phyloP scores from a whole-genome alignment of 768 basidiomycete genomes.

The Galerina sulciceps region DNA sequence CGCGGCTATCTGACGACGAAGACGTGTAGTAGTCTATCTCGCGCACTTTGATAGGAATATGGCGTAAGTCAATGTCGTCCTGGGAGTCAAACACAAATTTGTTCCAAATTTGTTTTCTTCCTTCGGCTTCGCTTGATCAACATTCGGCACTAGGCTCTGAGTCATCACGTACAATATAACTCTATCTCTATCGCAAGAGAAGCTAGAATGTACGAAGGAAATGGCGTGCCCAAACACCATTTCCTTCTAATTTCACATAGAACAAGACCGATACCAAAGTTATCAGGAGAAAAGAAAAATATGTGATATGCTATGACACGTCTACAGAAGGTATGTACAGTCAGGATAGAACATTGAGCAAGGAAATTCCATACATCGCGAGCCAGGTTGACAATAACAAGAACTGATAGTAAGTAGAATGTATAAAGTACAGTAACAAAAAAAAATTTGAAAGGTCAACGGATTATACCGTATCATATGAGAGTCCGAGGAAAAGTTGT shows the following conservation, averaged over 20 bases:
- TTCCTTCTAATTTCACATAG: too few relatives aligned
- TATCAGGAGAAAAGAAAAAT: background rate
- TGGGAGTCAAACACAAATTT: too few relatives aligned
- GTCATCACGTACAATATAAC: too few relatives aligned
- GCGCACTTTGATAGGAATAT: conserved; percentile 17
- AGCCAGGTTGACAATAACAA: background rate
- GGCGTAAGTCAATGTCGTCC: conserved; percentile 10
- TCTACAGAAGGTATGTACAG: conserved; percentile 5
- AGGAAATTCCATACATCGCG: background rate
- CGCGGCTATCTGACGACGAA: background rate
- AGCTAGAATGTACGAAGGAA: too few relatives aligned
- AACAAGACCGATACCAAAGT: too few relatives aligned
- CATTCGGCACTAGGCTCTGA: too few relatives aligned
- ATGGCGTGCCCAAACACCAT: too few relatives aligned
- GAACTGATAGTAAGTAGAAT: background rate
- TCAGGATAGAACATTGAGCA: background rate
- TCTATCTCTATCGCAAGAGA: too few relatives aligned
- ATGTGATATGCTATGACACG: background rate
- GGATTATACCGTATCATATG: background rate
- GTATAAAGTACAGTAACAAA: background rate
- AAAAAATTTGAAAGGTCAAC: background rate
- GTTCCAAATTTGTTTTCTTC: too few relatives aligned
- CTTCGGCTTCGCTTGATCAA: too few relatives aligned
- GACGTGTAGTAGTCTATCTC: conserved; percentile 2
- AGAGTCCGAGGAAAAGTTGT: background rate